Base-by-base conservation (phyloP, 177 flowering plant genomes). In the Vitis hybrid region DNA sequence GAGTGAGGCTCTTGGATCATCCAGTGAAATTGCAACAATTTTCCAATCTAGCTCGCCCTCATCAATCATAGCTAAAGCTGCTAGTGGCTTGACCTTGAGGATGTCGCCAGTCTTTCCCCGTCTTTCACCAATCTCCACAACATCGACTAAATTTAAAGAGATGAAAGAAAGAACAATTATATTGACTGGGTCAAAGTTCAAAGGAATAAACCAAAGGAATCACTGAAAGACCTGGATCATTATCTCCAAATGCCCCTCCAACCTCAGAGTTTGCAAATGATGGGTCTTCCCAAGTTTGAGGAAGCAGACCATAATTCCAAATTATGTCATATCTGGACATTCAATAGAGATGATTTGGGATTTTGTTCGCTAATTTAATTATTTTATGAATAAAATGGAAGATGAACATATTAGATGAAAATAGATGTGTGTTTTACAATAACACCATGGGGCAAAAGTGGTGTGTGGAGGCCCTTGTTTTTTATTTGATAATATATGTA, bases 251-350 rank as follows among this genome's bases (percentile, higher is more conserved):
- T 70, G 95, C 91, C 40, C 95, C 97, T 18, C 91, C 97, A 72
- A 91, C 97, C 77, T 96, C 99, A 62, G 79, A 12, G 70, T 91
- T 93, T 21, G 95, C 92, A 49, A 80, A 70, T 69, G 94, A 81
- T 64, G 99, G 98, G 70, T 95, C 97, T 83, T 95, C 99, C 99
- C 99, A 95, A 67, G 97, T 95, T 82, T 95, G 99, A 49, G 99
- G 97, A 79, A 95, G 89, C 87, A 95, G 75, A 64, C 99, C 99
- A 74, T 95, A 95, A 61, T 95, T 95, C 98, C 99, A 93, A 66
- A 92, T 86, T 56, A 93, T 91, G 75, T 92, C 88, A 85, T 95
- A 95, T 11, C 98, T 93, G 86, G 50, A 35, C 8, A 40, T 62
- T 7, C 8, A n/a, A 21, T 46, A 10, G 7, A 27, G 9, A 30